Evolutionary conservation across 108 stramenopile species (phyloP), one percentile per base, ranked within the genome.

Genomic region (Nitzschia putrida): DNA sequence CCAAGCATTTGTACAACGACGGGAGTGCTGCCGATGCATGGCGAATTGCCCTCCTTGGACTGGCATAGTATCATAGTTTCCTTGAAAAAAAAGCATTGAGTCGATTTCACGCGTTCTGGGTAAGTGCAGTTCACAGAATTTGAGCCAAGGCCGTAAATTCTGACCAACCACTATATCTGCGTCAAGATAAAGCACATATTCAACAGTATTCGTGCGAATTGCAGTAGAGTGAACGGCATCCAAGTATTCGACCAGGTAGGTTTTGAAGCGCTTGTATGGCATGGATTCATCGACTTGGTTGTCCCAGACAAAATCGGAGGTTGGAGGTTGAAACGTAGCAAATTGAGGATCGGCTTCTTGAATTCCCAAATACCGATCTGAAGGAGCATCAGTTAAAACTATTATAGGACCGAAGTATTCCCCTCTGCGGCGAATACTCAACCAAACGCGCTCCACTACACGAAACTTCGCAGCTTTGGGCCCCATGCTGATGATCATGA

Each of bases 181-280:
- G 18, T 49, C 47, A 16, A 49, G 47, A 49, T 49, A 49, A 16
- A 18, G 47, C 3, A 49, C 47, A 18, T 49, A 49, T 49, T 49
- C 18, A 5, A 49, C 6, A 1, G 2, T 16, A 18, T 16, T 49
- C 47, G 18, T 18, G 14, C 47, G 14, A 2, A 18, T 18, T 18
- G 14, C 6, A 6, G 14, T 18, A 49, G n/a, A 18, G 4, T 18
- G 47, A 3, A 34, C 29, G 4, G 29, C 29, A 49, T 49, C 47
- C 47, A 49, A 49, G 47, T 49, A 49, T 3, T 49, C 47, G n/a
- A 5, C 6, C n/a, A 49, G 47, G 6, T 49, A 18, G 3, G 47
- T 49, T 18, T 49, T 49, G 47, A 49, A 49, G n/a, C 47, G 47
- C 47, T 49, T 49, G 47, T 49, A 49, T 3, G 47, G 47, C 47